These are phyloP conservation scores for Fusarium subglutinans DNA, from an alignment of 2,329 filamentous ascomycete species.

Conservation along the genomic window DNA sequence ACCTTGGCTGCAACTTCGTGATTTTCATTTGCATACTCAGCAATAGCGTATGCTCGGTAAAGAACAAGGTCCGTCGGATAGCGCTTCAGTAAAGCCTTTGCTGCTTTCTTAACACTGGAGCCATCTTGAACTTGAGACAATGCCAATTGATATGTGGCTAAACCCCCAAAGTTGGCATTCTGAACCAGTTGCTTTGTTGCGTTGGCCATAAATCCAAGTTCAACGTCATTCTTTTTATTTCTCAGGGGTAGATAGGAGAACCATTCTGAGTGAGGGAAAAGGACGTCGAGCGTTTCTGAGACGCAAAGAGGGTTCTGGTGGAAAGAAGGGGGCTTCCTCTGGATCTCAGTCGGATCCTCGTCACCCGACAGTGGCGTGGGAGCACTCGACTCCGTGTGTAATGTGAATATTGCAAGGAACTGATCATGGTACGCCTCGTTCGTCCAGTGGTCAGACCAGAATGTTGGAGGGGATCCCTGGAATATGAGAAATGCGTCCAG, in stretches of 20 bases:
- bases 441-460: conserved; percentile 42
- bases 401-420: conserved; percentile 33
- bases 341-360: conserved; percentile 34
- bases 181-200: conserved; percentile 68
- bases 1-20: conserved; percentile 68
- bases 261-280: conserved; percentile 60
- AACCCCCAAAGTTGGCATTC: conserved; percentile 37
- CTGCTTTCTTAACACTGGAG: conserved; percentile 69
- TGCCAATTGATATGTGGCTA: conserved; percentile 77
- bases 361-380: neutral
- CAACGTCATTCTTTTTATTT: conserved; percentile 37
- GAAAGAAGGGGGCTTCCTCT: conserved; percentile 45
- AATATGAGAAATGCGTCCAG: conserved; percentile 78
- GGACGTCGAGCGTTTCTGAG: conserved; percentile 57
- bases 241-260: conserved; percentile 54
- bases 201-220: conserved; percentile 60
- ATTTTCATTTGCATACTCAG: conserved; percentile 71
- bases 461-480: conserved; percentile 67
- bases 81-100: conserved; percentile 77
- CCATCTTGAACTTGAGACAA: conserved; percentile 68
- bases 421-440: conserved; percentile 45
- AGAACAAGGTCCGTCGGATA: conserved; percentile 71
- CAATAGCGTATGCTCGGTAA: conserved; percentile 82
- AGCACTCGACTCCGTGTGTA: neutral
- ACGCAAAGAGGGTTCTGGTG: conserved; percentile 42